Conservation (phyloP, 495 filamentous ascomycete species). For the Chlorociboria aeruginascens region DNA sequence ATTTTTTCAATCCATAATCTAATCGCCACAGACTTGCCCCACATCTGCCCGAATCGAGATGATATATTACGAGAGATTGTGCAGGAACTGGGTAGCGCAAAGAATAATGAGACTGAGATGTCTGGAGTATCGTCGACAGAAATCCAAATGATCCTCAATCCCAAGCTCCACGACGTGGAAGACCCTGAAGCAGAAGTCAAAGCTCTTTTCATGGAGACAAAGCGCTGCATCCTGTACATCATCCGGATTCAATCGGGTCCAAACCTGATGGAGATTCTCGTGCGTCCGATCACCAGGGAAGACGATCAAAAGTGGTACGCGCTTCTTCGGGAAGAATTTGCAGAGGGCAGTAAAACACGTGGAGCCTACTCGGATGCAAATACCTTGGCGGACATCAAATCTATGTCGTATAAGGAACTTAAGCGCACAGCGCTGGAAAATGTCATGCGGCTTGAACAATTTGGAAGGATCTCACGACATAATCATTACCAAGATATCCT, state of each 20-base stretch:
- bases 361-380: constrained; percentile 89
- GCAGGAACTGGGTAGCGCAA: constrained; percentile 85
- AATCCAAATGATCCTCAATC: constrained; percentile 82
- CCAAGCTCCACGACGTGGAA: constrained; percentile 81
- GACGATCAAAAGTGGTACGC: constrained; percentile 82
- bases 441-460: constrained; percentile 74
- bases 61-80: constrained; percentile 87
- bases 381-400: constrained; percentile 71
- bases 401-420: constrained; percentile 82
- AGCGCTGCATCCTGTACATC: constrained; percentile 93
- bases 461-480: constrained; percentile 75
- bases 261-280: constrained; percentile 89
- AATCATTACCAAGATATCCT: constrained; percentile 95
- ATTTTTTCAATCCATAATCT: constrained; percentile 94
- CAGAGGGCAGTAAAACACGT: constrained; percentile 51
- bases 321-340: constrained; percentile 74
- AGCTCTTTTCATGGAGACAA: constrained; percentile 93
- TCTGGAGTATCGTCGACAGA: constrained; percentile 76
- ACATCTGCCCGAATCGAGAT: constrained; percentile 66
- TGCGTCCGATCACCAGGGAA: constrained; percentile 74
- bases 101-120: constrained; percentile 90
- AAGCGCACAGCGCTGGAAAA: constrained; percentile 92
- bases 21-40: constrained; percentile 62
- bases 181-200: constrained; percentile 90
- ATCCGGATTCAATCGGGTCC: constrained; percentile 90